Conservation (phyloP, 768 basidiomycete species). For the Hydnomerulius pinastri region DNA sequence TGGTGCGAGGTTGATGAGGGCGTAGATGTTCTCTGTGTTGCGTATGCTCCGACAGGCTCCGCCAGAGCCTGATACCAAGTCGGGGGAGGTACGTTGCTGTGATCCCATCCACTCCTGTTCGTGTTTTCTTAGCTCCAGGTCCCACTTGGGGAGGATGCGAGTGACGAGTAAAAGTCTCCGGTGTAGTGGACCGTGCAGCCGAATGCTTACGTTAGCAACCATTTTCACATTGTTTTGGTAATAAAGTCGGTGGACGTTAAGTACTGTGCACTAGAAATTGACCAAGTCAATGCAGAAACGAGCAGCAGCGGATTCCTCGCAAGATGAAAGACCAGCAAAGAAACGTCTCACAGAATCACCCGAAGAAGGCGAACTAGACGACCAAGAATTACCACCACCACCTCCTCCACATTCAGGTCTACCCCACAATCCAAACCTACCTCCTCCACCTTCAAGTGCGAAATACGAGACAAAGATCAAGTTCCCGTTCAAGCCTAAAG, state of each 20-base stretch:
- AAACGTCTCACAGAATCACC: constrained; percentile 61
- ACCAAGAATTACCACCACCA: constrained; percentile 34
- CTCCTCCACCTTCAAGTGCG: constrained; percentile 11
- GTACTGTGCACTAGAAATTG: constrained; percentile 7
- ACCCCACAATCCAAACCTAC: too few relatives aligned
- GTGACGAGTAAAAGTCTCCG: too few relatives aligned
- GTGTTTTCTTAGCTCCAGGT: too few relatives aligned
- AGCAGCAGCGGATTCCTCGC: constrained; percentile 54
- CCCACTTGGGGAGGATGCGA: too few relatives aligned
- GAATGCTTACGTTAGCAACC: constrained; percentile 15
- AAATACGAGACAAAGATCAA: constrained; percentile 53
- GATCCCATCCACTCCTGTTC: too few relatives aligned
- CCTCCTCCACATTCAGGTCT: neutral
- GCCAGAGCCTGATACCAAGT: too few relatives aligned
- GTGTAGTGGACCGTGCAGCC: too few relatives aligned
- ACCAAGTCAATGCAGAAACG: constrained; percentile 48
- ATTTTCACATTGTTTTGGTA: constrained; percentile 4
- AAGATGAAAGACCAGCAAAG: constrained; percentile 52
- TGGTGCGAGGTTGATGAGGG: too few relatives aligned
- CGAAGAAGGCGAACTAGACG: constrained; percentile 84
- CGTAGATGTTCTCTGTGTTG: too few relatives aligned
- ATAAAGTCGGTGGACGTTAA: neutral
- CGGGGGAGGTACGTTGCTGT: too few relatives aligned
- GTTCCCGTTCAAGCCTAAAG: constrained; percentile 72
- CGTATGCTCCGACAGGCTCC: too few relatives aligned